These are phyloP conservation scores for Fusarium setosum DNA, from an alignment of 2,329 filamentous ascomycete species.

Conservation along the genomic window DNA sequence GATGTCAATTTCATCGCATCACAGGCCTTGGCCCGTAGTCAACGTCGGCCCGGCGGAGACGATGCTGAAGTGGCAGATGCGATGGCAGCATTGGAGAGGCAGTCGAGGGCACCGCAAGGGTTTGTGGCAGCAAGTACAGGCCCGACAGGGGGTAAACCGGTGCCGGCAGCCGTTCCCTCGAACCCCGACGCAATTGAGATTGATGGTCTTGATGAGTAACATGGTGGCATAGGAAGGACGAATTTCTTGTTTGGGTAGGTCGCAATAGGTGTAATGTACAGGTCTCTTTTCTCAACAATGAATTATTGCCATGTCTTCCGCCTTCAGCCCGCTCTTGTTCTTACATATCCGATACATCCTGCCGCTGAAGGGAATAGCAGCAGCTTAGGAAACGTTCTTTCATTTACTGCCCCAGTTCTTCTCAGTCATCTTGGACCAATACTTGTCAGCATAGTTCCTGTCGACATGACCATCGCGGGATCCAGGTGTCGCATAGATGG, in stretches of 20 bases:
- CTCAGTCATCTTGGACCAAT: constrained; percentile 69
- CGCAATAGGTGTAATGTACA: constrained; percentile 33
- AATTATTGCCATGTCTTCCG: constrained; percentile 23
- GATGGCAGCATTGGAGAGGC: constrained; percentile 89
- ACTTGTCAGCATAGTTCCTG: constrained; percentile 68
- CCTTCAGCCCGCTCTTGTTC: constrained; percentile 5
- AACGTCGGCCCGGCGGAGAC: constrained; percentile 67
- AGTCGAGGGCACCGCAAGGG: constrained; percentile 87
- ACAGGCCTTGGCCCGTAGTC: constrained; percentile 87
- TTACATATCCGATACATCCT: constrained; percentile 15
- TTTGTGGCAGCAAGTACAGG: constrained; percentile 90
- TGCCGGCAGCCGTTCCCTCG: constrained; percentile 59
- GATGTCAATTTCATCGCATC: constrained; percentile 99
- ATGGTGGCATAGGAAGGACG: constrained; percentile 9
- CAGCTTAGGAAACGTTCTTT: background rate
- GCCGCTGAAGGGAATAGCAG: background rate
- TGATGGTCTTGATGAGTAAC: constrained; percentile 75
- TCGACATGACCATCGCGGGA: constrained; percentile 74
- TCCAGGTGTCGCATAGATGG: constrained; percentile 73
- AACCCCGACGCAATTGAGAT: constrained; percentile 91
- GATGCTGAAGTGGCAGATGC: constrained; percentile 74
- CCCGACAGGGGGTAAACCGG: constrained; percentile 64
- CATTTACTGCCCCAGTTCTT: constrained; percentile 55
- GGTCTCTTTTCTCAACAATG: constrained; percentile 21
- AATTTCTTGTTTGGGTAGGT: constrained; percentile 28